Base-by-base conservation (phyloP, 129 eudicot genomes). In the Arctium minus region DNA sequence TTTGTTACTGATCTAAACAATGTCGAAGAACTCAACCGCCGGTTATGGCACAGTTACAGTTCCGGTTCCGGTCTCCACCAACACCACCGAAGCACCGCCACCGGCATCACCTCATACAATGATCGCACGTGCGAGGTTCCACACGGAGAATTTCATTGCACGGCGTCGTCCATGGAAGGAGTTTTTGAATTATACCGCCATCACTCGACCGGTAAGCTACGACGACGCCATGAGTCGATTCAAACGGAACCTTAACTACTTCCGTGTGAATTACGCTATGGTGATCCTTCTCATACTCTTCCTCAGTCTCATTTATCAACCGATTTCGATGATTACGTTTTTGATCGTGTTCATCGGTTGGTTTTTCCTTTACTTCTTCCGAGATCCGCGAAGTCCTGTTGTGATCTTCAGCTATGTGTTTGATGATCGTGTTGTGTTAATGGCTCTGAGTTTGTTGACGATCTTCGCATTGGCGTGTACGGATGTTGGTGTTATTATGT, bases 241-340 rank as follows among this genome's bases (percentile, higher is more conserved):
- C 88, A 83, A 91, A 70, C 87, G 89, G 50, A 94, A 94, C 81
- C 79, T 86, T 38, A 76, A 78, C 81, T 86, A 90, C 76, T 94
- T 92, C 84, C 90, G 93, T 22, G 86, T 85, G 80, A 94, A 94
- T 78, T 94, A 94, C 85, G 80, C 94, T 4, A 80, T 89, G 85
- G 81, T 89, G 62, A 74, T 85, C 32, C 88, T 92, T 22, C 35
- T 86, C 32, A 86, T 92, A 39, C 89, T 94, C 70, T 92, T 94
- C 72, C 85, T 89, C 64, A 88, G 94, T 85, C 88, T 94, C 6
- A 74, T 94, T 32, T 94, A 89, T 76, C 92, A 94, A 76, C 97
- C 98, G 0, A n/a, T 90, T 4, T 92, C 97, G 3, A 89, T 94
- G 93, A 90, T 94, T 5, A 92, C 92, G 3, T 94, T 92, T 78